phyloP scores from a whole-genome alignment of 2,329 filamentous ascomycete genomes.

The Fusarium sp. region DNA sequence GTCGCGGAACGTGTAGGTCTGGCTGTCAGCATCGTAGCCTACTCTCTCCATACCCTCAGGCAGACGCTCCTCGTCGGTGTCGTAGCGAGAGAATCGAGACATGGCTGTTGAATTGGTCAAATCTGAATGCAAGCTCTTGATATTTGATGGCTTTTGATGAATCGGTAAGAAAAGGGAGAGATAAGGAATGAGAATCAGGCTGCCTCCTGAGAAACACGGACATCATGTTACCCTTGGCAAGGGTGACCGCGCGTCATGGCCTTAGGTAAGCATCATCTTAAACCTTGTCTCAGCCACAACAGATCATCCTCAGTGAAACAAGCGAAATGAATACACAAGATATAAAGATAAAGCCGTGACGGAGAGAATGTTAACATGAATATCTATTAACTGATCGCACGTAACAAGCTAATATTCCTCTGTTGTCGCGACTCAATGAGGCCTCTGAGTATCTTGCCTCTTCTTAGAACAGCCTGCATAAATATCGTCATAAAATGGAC shows the following conservation, averaged over 20 bases:
- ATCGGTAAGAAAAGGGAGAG: not conserved
- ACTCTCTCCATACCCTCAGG: slow-evolving; percentile 69
- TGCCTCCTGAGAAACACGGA: slow-evolving; percentile 26
- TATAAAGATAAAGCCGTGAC: no score
- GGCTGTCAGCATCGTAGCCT: slow-evolving; percentile 70
- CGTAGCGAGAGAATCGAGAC: slow-evolving; percentile 61
- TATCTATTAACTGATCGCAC: no score
- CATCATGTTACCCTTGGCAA: slow-evolving; percentile 27
- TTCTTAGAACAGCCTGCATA: no score
- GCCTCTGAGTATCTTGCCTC: no score
- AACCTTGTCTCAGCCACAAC: not conserved
- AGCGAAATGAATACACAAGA: no score
- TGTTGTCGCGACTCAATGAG: no score
- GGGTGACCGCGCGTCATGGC: slow-evolving; percentile 41
- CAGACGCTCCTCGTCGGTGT: slow-evolving; percentile 66
- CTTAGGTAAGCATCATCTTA: slow-evolving; percentile 34
- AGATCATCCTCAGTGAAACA: not conserved
- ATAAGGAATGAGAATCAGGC: slow-evolving; percentile 1
- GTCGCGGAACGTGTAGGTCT: slow-evolving; percentile 68
- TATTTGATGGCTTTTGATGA: not conserved
- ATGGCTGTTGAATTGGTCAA: slow-evolving; percentile 45
- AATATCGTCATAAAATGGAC: no score
- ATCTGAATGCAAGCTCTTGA: no score
- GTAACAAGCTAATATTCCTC: no score
- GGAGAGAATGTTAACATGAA: no score